phyloP scores from a whole-genome alignment of 2,329 filamentous ascomycete species.

The Parastagonospora nodorum region DNA sequence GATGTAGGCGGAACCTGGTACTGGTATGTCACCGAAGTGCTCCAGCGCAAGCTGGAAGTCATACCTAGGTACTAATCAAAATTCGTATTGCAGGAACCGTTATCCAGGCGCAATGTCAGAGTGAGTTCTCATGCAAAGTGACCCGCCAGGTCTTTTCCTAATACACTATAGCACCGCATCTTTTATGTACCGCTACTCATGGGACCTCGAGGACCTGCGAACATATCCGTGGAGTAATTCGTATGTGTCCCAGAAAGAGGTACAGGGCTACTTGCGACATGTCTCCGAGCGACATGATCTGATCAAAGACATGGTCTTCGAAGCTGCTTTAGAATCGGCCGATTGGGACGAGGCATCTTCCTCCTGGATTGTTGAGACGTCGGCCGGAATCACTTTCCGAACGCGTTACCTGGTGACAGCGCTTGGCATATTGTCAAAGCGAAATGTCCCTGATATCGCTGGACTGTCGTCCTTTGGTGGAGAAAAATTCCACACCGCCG shows the following conservation, averaged over 20 bases:
- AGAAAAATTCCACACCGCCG: constrained; percentile 46
- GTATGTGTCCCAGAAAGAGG: constrained; percentile 44
- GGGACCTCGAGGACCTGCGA: constrained; percentile 39
- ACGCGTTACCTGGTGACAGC: constrained; percentile 14
- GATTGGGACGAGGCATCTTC: constrained; percentile 37
- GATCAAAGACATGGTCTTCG: constrained; percentile 47
- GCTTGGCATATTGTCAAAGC: constrained; percentile 7
- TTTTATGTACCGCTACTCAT: constrained; percentile 33
- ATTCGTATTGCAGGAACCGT: constrained; percentile 31
- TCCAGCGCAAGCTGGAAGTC: too few species aligned
- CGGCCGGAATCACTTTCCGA: constrained; percentile 21
- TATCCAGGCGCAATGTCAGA: constrained; percentile 14
- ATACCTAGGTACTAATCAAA: neutral
- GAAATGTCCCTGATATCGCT: constrained; percentile 33
- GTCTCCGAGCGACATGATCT: constrained; percentile 43
- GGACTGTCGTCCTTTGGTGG: constrained; percentile 51
- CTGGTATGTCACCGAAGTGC: constrained; percentile 20
- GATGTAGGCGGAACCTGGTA: constrained; percentile 30
- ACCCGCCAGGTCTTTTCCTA: neutral
- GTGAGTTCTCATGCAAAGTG: neutral
- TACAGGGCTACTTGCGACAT: constrained; percentile 41
- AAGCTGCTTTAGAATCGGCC: constrained; percentile 44
- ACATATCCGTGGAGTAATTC: constrained; percentile 45
- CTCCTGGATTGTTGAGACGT: constrained; percentile 37
- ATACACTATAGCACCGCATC: constrained; percentile 5